Evolutionary conservation across 257 asterid genomes (phyloP), one percentile per base, ranked within the genome.

Genomic region (Petunia axillaris): DNA sequence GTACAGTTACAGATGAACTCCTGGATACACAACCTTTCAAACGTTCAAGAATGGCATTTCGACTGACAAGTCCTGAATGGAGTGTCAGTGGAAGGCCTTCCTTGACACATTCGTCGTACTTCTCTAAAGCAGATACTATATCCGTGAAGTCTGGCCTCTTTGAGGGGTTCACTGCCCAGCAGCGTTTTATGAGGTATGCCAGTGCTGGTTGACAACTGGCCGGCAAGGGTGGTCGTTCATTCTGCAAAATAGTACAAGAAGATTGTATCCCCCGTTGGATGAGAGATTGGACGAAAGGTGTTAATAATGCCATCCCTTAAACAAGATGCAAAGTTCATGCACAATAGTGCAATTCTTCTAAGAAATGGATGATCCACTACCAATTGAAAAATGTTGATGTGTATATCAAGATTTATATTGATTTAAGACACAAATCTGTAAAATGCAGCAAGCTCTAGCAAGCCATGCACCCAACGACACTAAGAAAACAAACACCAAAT

Each of bases 121-220:
- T 94, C 66, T 96, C 97, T 25, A 96, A 68, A 0, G 98, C 93
- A 1, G 86, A 81, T 4, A 92, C 97, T 1, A 96, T 92, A 44
- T 91, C 94, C 15, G 85, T 86, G 80, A 94, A 96, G 85, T 94
- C 95, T 2, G 98, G 98, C 43, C 98, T 80, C 83, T 96, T 94
- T 0, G 94, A 87, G 4, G 99, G 99, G 81, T 92, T 92, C 7
- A 85, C 93, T 0, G 92, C 87, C 98, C 98, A 94, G 54, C 99
- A 96, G 1, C 97, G 87, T 89, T 92, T 92, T 79, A 96, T 96
- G 1, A 94, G 93, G 83, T 94, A 97, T 0, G 98, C 97, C 0
- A 96, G 84, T 16, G 93, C 98, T 1, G 98, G 92, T 62, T 94
- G 95, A 58, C 98, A 94, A 84, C 98, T 96, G 8, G 93, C 97